Evolutionary conservation across 1,139 yeast genomes (phyloP).

Genomic region (Candida dubliniensis): DNA sequence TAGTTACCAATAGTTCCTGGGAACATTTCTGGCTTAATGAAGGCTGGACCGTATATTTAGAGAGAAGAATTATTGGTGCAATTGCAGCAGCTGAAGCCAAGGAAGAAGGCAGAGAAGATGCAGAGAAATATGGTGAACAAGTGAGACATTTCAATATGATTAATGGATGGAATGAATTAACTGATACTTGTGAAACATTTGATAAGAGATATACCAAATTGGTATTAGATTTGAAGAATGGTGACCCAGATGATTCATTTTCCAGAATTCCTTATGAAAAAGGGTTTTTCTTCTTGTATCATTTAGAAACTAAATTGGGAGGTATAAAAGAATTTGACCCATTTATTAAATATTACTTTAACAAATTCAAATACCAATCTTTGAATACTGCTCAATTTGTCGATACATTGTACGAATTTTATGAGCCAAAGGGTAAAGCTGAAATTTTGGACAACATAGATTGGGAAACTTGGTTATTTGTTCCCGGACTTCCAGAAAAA

Average conservation of each 20-base stretch:
- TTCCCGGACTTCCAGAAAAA: constrained; percentile 31
- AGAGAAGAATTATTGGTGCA: constrained; percentile 34
- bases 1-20: constrained; percentile 40
- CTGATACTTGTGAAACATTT: constrained; percentile 22
- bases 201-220: constrained; percentile 25
- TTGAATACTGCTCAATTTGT: constrained; percentile 33
- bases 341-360: constrained; percentile 34
- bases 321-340: constrained; percentile 29
- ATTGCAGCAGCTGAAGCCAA: constrained; percentile 30
- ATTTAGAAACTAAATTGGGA: constrained; percentile 30
- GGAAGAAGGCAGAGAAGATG: constrained; percentile 20
- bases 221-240: constrained; percentile 28
- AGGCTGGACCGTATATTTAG: constrained; percentile 42
- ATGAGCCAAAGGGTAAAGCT: constrained; percentile 21
- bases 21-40: constrained; percentile 43
- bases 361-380: constrained; percentile 30
- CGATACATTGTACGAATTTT: constrained; percentile 31
- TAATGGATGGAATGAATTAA: constrained; percentile 32
- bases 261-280: constrained; percentile 39
- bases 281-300: constrained; percentile 34
- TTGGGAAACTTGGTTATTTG: constrained; percentile 32
- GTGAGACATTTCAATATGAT: constrained; percentile 33
- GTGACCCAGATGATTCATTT: constrained; percentile 37
- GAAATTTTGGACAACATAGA: constrained; percentile 22
- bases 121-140: constrained; percentile 27